phyloP scores from a whole-genome alignment of 2,329 filamentous ascomycete species.

The Pseudogymnoascus sp. region DNA sequence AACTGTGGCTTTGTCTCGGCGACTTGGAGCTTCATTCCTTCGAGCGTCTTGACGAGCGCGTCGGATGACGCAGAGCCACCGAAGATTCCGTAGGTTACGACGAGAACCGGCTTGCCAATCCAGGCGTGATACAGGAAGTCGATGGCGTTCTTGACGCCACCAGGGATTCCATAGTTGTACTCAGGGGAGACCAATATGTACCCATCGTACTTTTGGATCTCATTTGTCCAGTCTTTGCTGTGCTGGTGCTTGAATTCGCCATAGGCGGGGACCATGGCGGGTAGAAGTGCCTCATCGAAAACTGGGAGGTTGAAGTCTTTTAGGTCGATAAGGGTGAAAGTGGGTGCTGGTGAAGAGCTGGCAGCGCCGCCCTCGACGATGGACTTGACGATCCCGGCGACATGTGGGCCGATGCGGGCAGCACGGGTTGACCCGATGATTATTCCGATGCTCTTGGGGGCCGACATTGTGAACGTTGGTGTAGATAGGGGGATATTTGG shows the following conservation, averaged over 20 bases:
- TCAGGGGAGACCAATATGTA: constrained; percentile 48
- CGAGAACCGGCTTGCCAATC: constrained; percentile 46
- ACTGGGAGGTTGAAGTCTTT: constrained; percentile 39
- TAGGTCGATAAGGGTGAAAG: constrained; percentile 34
- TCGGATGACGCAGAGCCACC: constrained; percentile 35
- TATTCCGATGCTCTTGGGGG: constrained; percentile 27
- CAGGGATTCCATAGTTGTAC: constrained; percentile 52
- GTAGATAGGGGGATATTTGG: background rate
- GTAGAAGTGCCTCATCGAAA: constrained; percentile 39
- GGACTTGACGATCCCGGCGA: constrained; percentile 32
- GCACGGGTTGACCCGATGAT: constrained; percentile 35
- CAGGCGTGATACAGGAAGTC: constrained; percentile 57
- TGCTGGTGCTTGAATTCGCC: constrained; percentile 37
- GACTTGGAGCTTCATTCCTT: constrained; percentile 29
- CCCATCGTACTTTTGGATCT: constrained; percentile 40
- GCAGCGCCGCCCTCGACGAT: constrained; percentile 25
- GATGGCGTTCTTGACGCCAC: constrained; percentile 54
- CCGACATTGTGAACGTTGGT: background rate
- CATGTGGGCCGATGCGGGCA: constrained; percentile 31
- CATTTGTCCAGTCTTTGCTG: constrained; percentile 40
- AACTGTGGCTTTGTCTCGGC: constrained; percentile 31
- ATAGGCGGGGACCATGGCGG: constrained; percentile 34
- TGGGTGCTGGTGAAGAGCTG: constrained; percentile 14
- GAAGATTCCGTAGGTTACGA: constrained; percentile 49
- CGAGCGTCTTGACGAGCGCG: constrained; percentile 26